Evolutionary conservation across 371 early-diverging fungal species (phyloP).

Genomic region (Mortierella sp.): DNA sequence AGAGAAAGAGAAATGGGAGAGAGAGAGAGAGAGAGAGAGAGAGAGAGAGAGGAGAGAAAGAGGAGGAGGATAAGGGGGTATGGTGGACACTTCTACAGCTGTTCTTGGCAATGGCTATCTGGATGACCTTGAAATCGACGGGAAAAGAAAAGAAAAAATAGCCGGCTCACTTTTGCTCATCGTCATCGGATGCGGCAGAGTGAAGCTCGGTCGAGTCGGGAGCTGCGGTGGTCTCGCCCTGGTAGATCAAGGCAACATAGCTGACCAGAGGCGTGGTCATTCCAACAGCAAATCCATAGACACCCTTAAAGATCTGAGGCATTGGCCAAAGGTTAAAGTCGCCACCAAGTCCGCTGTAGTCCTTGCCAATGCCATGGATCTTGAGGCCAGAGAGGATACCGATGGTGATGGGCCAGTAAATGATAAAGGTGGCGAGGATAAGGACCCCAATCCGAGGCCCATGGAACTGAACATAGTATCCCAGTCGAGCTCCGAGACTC

Average conservation of each 20-base stretch:
- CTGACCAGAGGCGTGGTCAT: conserved; percentile 37
- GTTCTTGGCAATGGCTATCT: no score
- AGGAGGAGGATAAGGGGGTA: no score
- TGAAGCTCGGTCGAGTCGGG: no score
- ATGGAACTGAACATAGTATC: conserved; percentile 22
- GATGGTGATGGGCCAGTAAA: conserved; percentile 48
- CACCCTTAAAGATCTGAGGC: conserved; percentile 41
- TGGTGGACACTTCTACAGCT: no score
- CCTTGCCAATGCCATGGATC: conserved; percentile 24
- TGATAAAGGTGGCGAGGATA: conserved; percentile 19
- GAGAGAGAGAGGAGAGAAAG: no score
- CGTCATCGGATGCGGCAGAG: no score
- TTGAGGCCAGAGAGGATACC: conserved; percentile 38
- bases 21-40: no score
- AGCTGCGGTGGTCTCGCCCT: conserved; percentile 18
- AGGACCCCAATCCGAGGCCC: conserved; percentile 13
- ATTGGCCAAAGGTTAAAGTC: conserved; percentile 48
- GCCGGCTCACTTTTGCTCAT: no score
- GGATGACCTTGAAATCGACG: no score
- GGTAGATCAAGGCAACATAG: conserved; percentile 37
- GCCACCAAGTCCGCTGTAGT: conserved; percentile 21
- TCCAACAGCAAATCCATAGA: conserved; percentile 27
- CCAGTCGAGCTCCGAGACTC: not conserved
- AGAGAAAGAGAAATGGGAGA: no score
- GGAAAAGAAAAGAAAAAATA: no score